Base-by-base conservation (phyloP, 2,329 filamentous ascomycete species). In the Aaosphaeria pasadenensis region DNA sequence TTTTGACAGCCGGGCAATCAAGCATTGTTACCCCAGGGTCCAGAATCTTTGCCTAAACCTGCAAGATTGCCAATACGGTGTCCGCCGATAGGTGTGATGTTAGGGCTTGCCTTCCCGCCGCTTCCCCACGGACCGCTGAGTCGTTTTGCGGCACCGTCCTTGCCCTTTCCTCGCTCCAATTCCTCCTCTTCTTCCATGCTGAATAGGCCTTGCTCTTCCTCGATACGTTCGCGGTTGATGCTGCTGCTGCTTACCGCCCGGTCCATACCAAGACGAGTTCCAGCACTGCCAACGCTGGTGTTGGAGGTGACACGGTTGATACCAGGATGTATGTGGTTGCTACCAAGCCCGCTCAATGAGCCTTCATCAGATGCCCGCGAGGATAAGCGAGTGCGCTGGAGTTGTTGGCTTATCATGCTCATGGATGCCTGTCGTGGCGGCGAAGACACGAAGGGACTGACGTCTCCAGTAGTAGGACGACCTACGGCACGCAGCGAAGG, bases 241-340 rank as follows among this genome's bases (percentile, higher is more conserved):
- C 67, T 71, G 50, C 60, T 70, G 54, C 67, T 71, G 53, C 67
- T 70, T 7, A 72, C 64, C 30, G 70, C 63, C 28, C 70, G 68
- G 49, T 71, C 70, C 41, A 71, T 58, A 11, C 56, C 61, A 42
- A 68, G 61, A 44, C 65, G 59, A 36, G 59, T 62, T 32, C 52
- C 51, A 3, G 66, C 59, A 50, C 56, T 63, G 6, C 58, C 61
- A 17, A 70, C 59, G 51, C 62, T 71, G 9, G 58, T 63, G 33
- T 46, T 57, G 30, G 63, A 69, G 11, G 66, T 55, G 33, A 73
- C 64, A 36, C 62, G 64, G 43, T 57, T 53, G 57, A 91, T 88
- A 84, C 59, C 95, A 83, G 90, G 91, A 90, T 65, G 85, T 13
- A 66, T 53, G 2, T 64, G 62, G 24, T 56, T 58, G 28, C 56